These are phyloP conservation scores for Claviceps digitariae DNA, from an alignment of 2,329 filamentous ascomycete species.

Conservation along the genomic window DNA sequence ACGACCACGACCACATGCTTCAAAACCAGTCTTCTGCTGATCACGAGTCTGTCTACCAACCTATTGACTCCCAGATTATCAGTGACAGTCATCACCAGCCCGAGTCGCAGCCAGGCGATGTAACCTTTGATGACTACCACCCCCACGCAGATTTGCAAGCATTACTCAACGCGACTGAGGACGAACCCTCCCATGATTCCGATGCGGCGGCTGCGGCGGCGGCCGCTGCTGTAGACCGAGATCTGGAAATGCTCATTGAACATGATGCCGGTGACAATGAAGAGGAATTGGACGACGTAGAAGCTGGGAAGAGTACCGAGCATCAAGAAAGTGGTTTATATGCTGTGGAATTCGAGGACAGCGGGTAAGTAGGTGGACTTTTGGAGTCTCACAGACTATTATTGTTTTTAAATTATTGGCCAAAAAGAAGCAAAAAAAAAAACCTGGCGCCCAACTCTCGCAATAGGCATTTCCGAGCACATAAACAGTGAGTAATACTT, in stretches of 20 bases:
- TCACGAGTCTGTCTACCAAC: slow-evolving; percentile 27
- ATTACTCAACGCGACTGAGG: slow-evolving; percentile 34
- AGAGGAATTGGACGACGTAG: slow-evolving; percentile 11
- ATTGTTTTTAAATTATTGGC: too few species aligned
- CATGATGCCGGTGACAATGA: slow-evolving; percentile 27
- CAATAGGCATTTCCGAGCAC: too few species aligned
- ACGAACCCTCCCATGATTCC: slow-evolving; percentile 16
- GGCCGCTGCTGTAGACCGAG: slow-evolving; percentile 30
- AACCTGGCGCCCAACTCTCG: too few species aligned
- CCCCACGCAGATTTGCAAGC: slow-evolving; percentile 39
- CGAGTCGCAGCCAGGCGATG: slow-evolving; percentile 12
- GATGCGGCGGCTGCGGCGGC: slow-evolving; percentile 10
- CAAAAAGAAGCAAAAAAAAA: too few species aligned
- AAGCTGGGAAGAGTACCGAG: slow-evolving; percentile 8
- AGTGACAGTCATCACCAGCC: slow-evolving; percentile 19
- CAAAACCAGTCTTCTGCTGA: slow-evolving; percentile 15
- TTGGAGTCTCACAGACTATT: too few species aligned
- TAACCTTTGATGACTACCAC: slow-evolving; percentile 27
- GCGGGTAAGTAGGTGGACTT: background rate
- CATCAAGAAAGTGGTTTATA: slow-evolving; percentile 17
- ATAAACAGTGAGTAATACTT: too few species aligned
- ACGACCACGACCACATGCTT: slow-evolving; percentile 22
- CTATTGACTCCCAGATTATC: slow-evolving; percentile 48
- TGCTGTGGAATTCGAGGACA: slow-evolving; percentile 14
- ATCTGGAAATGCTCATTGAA: slow-evolving; percentile 39